phyloP scores from a whole-genome alignment of 2,329 filamentous ascomycete genomes.

The Alternaria ventricosa region DNA sequence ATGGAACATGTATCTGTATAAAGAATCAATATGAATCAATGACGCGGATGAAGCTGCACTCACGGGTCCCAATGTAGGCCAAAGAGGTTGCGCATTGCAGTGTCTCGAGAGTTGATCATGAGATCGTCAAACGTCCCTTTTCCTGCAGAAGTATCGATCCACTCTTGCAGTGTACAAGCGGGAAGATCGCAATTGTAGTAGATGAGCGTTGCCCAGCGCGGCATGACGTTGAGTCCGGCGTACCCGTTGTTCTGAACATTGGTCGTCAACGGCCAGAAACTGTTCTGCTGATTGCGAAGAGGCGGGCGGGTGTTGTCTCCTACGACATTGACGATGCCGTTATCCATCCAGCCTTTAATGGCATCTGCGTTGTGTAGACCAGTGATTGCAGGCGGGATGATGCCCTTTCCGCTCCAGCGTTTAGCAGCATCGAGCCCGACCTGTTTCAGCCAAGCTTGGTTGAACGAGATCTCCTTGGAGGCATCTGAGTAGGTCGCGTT shows the following conservation, averaged over 20 bases:
- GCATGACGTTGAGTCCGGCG: conserved; percentile 63
- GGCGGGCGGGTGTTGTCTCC: conserved; percentile 67
- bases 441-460: conserved; percentile 64
- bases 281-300: conserved; percentile 60
- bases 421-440: conserved; percentile 56
- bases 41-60: conserved; percentile 2
- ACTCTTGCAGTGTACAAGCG: conserved; percentile 64
- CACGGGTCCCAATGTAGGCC: conserved; percentile 60
- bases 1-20: conserved; percentile 65
- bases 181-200: conserved; percentile 69
- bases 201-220: conserved; percentile 67
- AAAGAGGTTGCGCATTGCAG: conserved; percentile 64
- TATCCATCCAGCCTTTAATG: conserved; percentile 64
- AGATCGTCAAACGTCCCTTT: conserved; percentile 61
- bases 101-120: conserved; percentile 58
- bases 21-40: conserved; percentile 7
- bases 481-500: conserved; percentile 67
- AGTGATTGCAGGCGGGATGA: conserved; percentile 69
- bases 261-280: conserved; percentile 63
- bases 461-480: conserved; percentile 65
- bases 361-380: conserved; percentile 70
- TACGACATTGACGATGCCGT: conserved; percentile 66
- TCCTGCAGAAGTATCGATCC: conserved; percentile 65
- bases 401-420: conserved; percentile 60
- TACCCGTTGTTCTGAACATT: conserved; percentile 61